Evolutionary conservation across 345 rosid species (phyloP).

Genomic region (Pugionium cornutum): DNA sequence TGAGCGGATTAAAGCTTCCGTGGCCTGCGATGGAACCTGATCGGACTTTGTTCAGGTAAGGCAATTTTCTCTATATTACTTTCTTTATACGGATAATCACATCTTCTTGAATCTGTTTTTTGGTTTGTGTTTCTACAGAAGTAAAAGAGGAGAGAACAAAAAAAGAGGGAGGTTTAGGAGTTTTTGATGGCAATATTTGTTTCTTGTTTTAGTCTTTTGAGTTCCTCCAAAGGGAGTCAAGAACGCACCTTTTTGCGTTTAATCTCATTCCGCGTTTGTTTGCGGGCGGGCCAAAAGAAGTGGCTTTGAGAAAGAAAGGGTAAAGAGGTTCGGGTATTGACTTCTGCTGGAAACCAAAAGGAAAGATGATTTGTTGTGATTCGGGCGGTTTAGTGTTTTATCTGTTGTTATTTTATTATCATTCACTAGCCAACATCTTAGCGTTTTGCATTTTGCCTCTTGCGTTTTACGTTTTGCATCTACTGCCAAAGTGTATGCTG

Average conservation of each 20-base stretch:
- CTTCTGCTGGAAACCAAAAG: constrained; percentile 43
- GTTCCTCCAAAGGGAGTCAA: constrained; percentile 63
- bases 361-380: constrained; percentile 18
- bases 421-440: constrained; percentile 27
- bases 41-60: constrained; percentile 8
- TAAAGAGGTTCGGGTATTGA: constrained; percentile 54
- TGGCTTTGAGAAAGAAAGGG: constrained; percentile 36
- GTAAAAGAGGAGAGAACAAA: neutral
- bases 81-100: neutral
- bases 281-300: constrained; percentile 8
- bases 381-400: neutral
- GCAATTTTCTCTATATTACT: neutral
- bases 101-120: constrained; percentile 14
- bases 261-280: constrained; percentile 43
- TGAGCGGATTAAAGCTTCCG: constrained; percentile 75
- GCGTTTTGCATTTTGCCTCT: constrained; percentile 13
- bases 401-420: constrained; percentile 12
- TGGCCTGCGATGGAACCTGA: constrained; percentile 40
- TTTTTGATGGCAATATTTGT: constrained; percentile 28
- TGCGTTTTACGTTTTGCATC: neutral
- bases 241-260: constrained; percentile 73
- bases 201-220: constrained; percentile 14
- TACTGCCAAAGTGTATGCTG: constrained; percentile 23
- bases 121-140: constrained; percentile 26
- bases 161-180: constrained; percentile 1